These are phyloP conservation scores for Backusella australiensis DNA, from an alignment of 192 early-diverging fungal genomes.

Conservation along the genomic window DNA sequence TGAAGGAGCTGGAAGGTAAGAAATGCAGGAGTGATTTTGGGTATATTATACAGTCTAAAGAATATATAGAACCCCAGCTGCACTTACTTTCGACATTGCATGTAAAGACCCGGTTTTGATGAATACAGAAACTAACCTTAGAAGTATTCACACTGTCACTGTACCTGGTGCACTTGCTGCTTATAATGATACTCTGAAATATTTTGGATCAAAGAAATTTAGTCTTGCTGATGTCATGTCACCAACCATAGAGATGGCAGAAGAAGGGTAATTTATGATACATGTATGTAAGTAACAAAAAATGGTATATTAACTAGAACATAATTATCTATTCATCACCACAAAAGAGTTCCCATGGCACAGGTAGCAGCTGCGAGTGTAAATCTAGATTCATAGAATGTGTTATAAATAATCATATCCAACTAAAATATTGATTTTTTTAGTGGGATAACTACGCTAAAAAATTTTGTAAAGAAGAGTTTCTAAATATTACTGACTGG, in stretches of 20 bases:
- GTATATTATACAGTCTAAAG: too few relatives aligned
- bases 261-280: conserved; percentile 51
- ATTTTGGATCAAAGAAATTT: conserved; percentile 62
- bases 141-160: conserved; percentile 49
- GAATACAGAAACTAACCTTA: conserved; percentile 25
- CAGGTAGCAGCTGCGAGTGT: too few relatives aligned
- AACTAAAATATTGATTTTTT: conserved; percentile 16
- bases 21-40: too few relatives aligned
- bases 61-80: conserved; percentile 44
- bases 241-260: conserved; percentile 68
- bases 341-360: too few relatives aligned
- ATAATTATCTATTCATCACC: too few relatives aligned
- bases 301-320: too few relatives aligned
- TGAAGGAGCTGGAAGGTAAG: conserved; percentile 59
- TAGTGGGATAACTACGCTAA: too few relatives aligned
- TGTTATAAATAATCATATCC: too few relatives aligned
- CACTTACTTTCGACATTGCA: conserved; percentile 49
- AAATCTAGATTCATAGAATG: not conserved
- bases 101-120: conserved; percentile 24
- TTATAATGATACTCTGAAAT: conserved; percentile 62
- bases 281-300: too few relatives aligned
- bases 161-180: conserved; percentile 74
- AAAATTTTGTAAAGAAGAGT: conserved; percentile 28
- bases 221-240: conserved; percentile 51
- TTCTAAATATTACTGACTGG: conserved; percentile 41